A percentile compares a stretch with the other conserved stretches of the same genome.
Conservation (phyloP, 2,329 filamentous ascomycete species). For the Fusarium fracticaudum region DNA sequence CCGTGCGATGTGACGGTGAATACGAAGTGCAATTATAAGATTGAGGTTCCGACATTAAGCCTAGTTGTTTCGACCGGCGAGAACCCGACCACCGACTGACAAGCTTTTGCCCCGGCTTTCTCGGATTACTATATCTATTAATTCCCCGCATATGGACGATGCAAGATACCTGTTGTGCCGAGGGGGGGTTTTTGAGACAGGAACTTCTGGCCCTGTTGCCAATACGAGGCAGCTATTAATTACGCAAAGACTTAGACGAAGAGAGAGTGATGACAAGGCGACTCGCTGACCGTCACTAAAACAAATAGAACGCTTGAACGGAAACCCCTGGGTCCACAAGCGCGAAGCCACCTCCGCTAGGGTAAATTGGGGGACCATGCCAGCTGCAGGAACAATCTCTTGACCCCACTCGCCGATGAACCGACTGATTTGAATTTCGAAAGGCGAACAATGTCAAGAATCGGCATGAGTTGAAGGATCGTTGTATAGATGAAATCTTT, state of each 20-base stretch:
- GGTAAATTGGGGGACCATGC: constrained; percentile 34
- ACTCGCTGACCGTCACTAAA: constrained; percentile 18
- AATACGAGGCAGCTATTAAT: constrained; percentile 1
- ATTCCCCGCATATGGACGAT: constrained; percentile 24
- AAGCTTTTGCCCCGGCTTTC: constrained; percentile 35
- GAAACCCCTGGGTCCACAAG: constrained; percentile 18
- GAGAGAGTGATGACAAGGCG: constrained; percentile 10
- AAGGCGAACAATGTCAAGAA: not conserved
- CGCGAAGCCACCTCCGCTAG: constrained; percentile 35
- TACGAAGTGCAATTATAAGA: constrained; percentile 32
- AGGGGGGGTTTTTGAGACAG: not conserved
- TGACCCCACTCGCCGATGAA: constrained; percentile 40
- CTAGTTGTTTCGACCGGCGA: constrained; percentile 24
- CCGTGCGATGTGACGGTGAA: constrained; percentile 22
- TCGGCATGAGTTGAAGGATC: constrained; percentile 9
- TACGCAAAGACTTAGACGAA: not conserved
- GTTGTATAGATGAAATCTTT: not conserved
- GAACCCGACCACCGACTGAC: constrained; percentile 26
- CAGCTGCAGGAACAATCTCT: constrained; percentile 49
- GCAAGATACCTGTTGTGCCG: not conserved
- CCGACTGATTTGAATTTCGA: constrained; percentile 34
- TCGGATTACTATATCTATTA: not conserved
- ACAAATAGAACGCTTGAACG: constrained; percentile 9
- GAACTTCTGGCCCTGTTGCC: not conserved
- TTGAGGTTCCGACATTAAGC: constrained; percentile 13